phyloP scores from a whole-genome alignment of 192 early-diverging fungal genomes.

The Piromyces finnis region DNA sequence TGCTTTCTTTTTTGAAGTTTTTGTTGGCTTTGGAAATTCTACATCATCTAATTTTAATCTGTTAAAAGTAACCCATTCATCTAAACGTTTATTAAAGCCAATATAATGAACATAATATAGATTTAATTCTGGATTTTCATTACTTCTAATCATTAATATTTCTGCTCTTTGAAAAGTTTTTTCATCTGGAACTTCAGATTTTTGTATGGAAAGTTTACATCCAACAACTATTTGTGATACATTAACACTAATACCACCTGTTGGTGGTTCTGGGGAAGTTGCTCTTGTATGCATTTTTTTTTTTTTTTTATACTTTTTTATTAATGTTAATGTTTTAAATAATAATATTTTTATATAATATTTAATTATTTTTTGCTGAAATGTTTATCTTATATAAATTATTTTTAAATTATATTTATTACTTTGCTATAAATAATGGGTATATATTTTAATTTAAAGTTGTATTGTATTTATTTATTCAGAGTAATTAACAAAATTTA shows the following conservation, averaged over 20 bases:
- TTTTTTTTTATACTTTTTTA: neutral
- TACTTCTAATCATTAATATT: neutral
- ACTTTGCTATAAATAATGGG: no score
- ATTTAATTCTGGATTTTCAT: neutral
- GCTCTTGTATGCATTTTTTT: neutral
- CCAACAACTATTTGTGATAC: neutral
- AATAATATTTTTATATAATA: no score
- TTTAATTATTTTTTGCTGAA: no score
- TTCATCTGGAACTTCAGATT: neutral
- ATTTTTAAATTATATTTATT: no score
- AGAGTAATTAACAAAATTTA: neutral
- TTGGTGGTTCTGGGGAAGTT: neutral
- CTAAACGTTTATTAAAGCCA: constrained; percentile 93
- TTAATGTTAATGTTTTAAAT: no score
- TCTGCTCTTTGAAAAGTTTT: neutral
- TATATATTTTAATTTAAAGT: no score
- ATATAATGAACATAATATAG: constrained; percentile 94
- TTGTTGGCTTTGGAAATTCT: constrained; percentile 37
- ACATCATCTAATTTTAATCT: constrained; percentile 50
- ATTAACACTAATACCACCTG: neutral
- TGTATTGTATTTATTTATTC: no score
- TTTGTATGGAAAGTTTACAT: neutral
- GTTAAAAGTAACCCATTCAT: constrained; percentile 73
- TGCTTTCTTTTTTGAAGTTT: constrained; percentile 26
- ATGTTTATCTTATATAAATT: no score